phyloP scores from a whole-genome alignment of 2,329 filamentous ascomycete genomes.

The Aaosphaeria pasadenensis region DNA sequence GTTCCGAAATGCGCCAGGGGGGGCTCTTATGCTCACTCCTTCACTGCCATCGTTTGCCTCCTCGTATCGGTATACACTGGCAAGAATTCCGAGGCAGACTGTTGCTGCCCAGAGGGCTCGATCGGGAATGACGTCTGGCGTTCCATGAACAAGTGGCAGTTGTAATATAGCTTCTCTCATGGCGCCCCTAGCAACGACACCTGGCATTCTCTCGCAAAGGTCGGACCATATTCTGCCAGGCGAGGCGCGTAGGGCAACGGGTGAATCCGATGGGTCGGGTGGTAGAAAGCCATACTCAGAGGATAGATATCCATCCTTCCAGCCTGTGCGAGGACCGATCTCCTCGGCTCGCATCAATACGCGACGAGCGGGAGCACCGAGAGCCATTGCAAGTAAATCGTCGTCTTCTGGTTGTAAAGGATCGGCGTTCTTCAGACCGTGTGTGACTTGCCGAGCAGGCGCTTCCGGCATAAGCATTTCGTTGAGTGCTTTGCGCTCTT shows the following conservation, averaged over 20 bases:
- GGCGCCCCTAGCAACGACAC: constrained; percentile 49
- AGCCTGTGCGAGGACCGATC: constrained; percentile 50
- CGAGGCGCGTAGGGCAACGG: constrained; percentile 44
- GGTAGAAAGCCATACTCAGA: constrained; percentile 52
- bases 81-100: constrained; percentile 52
- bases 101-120: constrained; percentile 52
- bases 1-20: constrained; percentile 35
- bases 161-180: constrained; percentile 49
- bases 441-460: constrained; percentile 11
- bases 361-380: constrained; percentile 53
- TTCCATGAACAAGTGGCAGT: constrained; percentile 49
- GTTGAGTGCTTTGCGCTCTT: constrained; percentile 15
- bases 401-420: constrained; percentile 47
- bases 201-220: constrained; percentile 53
- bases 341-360: constrained; percentile 53
- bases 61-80: constrained; percentile 54
- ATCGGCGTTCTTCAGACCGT: constrained; percentile 47
- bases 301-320: constrained; percentile 53
- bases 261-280: constrained; percentile 50
- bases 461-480: constrained; percentile 19
- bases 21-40: constrained; percentile 40
- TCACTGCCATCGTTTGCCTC: constrained; percentile 53
- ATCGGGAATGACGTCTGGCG: constrained; percentile 50
- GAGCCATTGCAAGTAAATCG: constrained; percentile 51
- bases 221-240: constrained; percentile 54